Evolutionary conservation across 2,329 filamentous ascomycete genomes (phyloP), one percentile per base, ranked within the genome.

Genomic region (Mollisia scopiformis): DNA sequence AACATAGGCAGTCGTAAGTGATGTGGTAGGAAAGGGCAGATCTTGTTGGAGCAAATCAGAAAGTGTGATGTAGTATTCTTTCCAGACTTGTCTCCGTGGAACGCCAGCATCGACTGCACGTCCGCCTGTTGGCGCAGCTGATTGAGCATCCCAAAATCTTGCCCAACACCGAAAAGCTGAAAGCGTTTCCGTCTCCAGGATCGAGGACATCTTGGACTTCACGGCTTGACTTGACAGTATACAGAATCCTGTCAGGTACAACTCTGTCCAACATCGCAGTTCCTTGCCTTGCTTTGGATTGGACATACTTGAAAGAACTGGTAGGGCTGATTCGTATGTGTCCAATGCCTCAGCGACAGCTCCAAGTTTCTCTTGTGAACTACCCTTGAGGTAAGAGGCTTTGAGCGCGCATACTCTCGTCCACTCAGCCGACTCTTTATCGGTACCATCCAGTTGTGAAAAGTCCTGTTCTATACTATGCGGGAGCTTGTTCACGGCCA

Each of bases 321-420:
- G 82, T 47, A 92, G 74, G 3, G 89, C 83, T 1, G 88, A 83
- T 67, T 85, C 82, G 68, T 91, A 92, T 1, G 88, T 84, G 39
- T 80, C 78, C 16, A 92, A 77, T 1, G 91, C 91, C 58, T 90
- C 86, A 11, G 76, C 70, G 46, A 79, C 76, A 63, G 80, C 76
- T 13, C 78, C 77, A 25, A 78, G 78, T 25, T 81, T 80, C 31
- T 80, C 79, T 57, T 86, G 77, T 66, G 83, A 83, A 72, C 82
- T 88, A 73, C 90, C 91, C 73, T 88, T 89, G 53, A 96, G 82
- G 72, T 92, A 96, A 51, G 87, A 85, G 21, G 87, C 87, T 75
- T 94, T 96, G 57, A 95, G 80, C 28, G 89, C 84, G 76, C 92
- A 96, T 21, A 95, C 89, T 65, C 87, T 88, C 2, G 92, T 92